Evolutionary conservation across 805 yeast species (phyloP).

Genomic region (Candida sanyiensis): DNA sequence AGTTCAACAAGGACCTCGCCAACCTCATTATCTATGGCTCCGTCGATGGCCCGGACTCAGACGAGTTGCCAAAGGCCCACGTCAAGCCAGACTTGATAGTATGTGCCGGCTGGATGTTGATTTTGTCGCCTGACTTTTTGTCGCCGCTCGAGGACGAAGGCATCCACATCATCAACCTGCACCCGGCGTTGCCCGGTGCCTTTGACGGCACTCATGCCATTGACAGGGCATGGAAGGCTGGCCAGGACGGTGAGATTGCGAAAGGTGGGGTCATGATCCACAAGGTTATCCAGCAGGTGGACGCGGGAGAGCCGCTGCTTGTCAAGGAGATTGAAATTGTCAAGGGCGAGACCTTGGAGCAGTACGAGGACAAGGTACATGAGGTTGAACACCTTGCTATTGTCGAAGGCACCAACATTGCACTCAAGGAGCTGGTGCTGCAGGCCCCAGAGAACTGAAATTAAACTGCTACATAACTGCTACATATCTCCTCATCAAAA

Average conservation of each 20-base stretch:
- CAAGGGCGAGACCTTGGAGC: constrained; percentile 71
- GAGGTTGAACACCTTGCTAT: constrained; percentile 82
- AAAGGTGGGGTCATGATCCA: constrained; percentile 96
- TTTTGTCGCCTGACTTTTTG: constrained; percentile 73
- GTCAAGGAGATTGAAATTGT: constrained; percentile 70
- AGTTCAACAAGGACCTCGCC: constrained; percentile 77
- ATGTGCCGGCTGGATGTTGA: constrained; percentile 99
- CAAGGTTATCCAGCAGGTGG: constrained; percentile 93
- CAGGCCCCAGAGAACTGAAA: not conserved
- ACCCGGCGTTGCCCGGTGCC: constrained; percentile 95
- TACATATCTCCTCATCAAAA: not conserved
- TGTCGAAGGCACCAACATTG: constrained; percentile 80
- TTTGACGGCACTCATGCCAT: constrained; percentile 97
- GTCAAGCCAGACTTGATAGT: constrained; percentile 77
- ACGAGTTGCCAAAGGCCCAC: constrained; percentile 25
- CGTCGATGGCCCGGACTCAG: constrained; percentile 28
- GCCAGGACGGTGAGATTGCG: constrained; percentile 71
- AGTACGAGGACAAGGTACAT: constrained; percentile 81
- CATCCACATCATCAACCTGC: constrained; percentile 83
- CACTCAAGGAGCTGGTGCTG: constrained; percentile 31
- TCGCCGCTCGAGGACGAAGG: constrained; percentile 52
- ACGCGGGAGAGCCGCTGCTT: constrained; percentile 83
- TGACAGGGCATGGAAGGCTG: constrained; percentile 93
- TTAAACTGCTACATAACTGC: no score
- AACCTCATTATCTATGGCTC: constrained; percentile 50